Evolutionary conservation across 78 protist genomes (phyloP).

Genomic region (Guillardia theta): DNA sequence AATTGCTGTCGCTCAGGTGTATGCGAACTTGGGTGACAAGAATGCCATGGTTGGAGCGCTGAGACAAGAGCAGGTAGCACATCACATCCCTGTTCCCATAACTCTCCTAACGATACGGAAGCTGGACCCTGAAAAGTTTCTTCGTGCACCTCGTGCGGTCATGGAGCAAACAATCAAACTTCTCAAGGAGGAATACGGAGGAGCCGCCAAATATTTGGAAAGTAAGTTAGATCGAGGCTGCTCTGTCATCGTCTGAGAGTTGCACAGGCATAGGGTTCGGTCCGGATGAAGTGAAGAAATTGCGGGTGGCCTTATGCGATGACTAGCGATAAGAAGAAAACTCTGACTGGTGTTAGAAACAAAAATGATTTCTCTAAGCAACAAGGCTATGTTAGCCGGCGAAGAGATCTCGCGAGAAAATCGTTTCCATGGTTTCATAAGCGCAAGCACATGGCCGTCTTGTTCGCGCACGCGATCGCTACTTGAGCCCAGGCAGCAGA

Average conservation of each 20-base stretch:
- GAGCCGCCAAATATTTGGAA: neutral
- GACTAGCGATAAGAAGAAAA: too few species aligned
- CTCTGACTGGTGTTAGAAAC: too few species aligned
- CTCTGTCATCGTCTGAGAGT: neutral
- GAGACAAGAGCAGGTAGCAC: neutral
- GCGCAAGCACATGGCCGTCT: too few species aligned
- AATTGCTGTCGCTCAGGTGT: neutral
- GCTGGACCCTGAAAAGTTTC: neutral
- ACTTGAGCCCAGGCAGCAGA: slow-evolving; percentile 1
- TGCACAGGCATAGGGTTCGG: slow-evolving; percentile 18
- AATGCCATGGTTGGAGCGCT: slow-evolving; percentile 24
- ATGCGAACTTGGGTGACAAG: neutral
- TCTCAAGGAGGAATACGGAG: neutral
- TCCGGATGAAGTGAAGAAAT: neutral
- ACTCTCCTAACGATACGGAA: neutral
- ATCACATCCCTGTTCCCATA: neutral
- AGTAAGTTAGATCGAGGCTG: neutral
- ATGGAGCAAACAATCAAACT: neutral
- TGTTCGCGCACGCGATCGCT: too few species aligned
- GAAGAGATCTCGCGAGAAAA: too few species aligned
- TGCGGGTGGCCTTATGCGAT: neutral
- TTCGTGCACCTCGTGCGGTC: slow-evolving; percentile 1
- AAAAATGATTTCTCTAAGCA: too few species aligned
- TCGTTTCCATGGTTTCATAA: too few species aligned
- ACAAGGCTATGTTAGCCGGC: too few species aligned